A percentile compares a stretch with the other conserved stretches of the same genome.
phyloP scores from a whole-genome alignment of 2,329 filamentous ascomycete genomes.

The Exophiala mesophila region DNA sequence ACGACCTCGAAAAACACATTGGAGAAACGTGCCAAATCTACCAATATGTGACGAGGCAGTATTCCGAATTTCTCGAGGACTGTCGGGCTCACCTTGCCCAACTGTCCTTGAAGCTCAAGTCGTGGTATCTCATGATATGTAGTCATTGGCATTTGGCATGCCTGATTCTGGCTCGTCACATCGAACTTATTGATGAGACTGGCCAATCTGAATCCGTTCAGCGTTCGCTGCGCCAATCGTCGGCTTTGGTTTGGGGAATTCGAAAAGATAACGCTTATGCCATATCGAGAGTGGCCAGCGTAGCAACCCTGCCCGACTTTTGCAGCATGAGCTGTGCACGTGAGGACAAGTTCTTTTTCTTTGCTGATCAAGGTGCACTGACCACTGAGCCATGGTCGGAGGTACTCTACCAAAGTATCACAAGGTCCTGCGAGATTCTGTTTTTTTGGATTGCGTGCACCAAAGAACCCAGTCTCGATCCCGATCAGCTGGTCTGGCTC shows the following conservation, averaged over 20 bases:
- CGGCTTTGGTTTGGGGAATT: slow-evolving; percentile 6
- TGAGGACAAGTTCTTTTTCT: slow-evolving; percentile 10
- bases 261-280: slow-evolving; percentile 9
- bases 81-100: slow-evolving; percentile 7
- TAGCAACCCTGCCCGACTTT: not conserved
- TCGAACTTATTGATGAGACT: slow-evolving; percentile 8
- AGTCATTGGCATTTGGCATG: slow-evolving; percentile 11
- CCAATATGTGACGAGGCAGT: slow-evolving; percentile 10
- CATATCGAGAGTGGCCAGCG: slow-evolving; percentile 2
- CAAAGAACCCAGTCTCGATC: slow-evolving; percentile 6
- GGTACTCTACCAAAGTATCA: slow-evolving; percentile 8
- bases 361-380: slow-evolving; percentile 7
- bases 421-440: slow-evolving; percentile 6
- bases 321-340: slow-evolving; percentile 1
- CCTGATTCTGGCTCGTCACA: slow-evolving; percentile 10
- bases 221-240: slow-evolving; percentile 9
- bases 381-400: slow-evolving; percentile 11
- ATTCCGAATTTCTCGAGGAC: slow-evolving; percentile 8
- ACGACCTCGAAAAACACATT: slow-evolving; percentile 7
- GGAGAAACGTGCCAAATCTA: slow-evolving; percentile 4
- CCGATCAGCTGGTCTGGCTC: slow-evolving; percentile 7
- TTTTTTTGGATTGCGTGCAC: slow-evolving; percentile 8
- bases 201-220: slow-evolving; percentile 7
- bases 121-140: slow-evolving; percentile 10
- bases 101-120: slow-evolving; percentile 9